phyloP scores from a whole-genome alignment of 768 basidiomycete genomes.

The Mycena rebaudengoi region DNA sequence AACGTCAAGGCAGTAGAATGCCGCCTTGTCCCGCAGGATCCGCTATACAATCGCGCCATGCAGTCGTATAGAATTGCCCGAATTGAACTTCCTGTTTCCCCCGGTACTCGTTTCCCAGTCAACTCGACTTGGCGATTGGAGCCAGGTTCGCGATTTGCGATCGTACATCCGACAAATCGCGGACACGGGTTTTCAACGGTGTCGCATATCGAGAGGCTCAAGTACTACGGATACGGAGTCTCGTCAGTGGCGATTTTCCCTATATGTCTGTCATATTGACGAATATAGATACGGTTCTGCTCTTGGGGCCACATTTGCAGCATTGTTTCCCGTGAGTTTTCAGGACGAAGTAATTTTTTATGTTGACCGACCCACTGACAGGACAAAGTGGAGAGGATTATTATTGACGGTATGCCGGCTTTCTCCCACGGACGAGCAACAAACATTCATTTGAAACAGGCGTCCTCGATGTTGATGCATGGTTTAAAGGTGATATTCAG shows the following conservation, averaged over 20 bases:
- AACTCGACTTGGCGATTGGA: constrained; percentile 36
- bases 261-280: background rate
- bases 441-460: background rate
- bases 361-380: background rate
- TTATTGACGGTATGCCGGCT: constrained; percentile 37
- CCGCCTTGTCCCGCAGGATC: too few species aligned
- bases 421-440: background rate
- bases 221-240: constrained; percentile 41
- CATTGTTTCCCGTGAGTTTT: constrained; percentile 43
- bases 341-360: background rate
- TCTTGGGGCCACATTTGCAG: constrained; percentile 42
- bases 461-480: constrained; percentile 30
- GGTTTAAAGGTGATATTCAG: constrained; percentile 16
- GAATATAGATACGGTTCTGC: constrained; percentile 34
- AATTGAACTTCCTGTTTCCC: too few species aligned
- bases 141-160: constrained; percentile 46
- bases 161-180: constrained; percentile 43
- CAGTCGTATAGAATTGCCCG: too few species aligned
- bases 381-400: constrained; percentile 43
- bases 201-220: constrained; percentile 44
- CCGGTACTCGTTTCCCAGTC: too few species aligned
- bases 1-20: too few species aligned
- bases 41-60: too few species aligned
- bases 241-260: constrained; percentile 27
- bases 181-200: constrained; percentile 39